A percentile compares a stretch with the other conserved stretches of the same genome.
Conservation (phyloP, 139 green algal genomes). For the Nannochloris sp. region DNA sequence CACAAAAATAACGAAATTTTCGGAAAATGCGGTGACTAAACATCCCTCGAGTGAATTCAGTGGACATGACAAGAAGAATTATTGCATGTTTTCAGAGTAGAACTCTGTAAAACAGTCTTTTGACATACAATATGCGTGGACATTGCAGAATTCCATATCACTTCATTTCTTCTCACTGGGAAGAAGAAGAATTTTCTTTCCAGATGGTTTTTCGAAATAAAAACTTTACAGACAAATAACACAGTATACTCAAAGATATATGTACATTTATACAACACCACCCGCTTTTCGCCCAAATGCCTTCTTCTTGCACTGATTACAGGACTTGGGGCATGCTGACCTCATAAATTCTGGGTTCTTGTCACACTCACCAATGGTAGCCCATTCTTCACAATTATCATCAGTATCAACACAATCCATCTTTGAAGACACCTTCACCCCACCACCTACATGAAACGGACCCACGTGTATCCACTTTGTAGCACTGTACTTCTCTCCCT, state of each 20-base stretch:
- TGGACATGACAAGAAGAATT: no score
- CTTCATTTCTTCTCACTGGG: no score
- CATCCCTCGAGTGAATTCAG: no score
- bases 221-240: not conserved
- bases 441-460: conserved; percentile 5
- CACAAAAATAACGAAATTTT: no score
- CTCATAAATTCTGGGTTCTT: conserved; percentile 27
- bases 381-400: conserved; percentile 25
- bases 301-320: conserved; percentile 8
- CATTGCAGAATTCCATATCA: no score
- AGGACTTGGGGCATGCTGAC: conserved; percentile 9
- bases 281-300: not conserved
- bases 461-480: conserved; percentile 56
- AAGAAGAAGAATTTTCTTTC: no score
- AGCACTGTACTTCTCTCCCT: conserved; percentile 39
- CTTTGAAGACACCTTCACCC: not conserved
- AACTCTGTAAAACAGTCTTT: no score
- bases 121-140: no score
- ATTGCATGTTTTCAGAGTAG: no score
- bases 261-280: not conserved
- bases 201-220: no score
- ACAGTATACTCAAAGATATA: not conserved
- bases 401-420: conserved; percentile 5
- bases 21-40: no score
- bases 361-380: conserved; percentile 24